These are phyloP conservation scores for Paratrypanosoma confusum DNA, from an alignment of 208 protist genomes.

Conservation along the genomic window DNA sequence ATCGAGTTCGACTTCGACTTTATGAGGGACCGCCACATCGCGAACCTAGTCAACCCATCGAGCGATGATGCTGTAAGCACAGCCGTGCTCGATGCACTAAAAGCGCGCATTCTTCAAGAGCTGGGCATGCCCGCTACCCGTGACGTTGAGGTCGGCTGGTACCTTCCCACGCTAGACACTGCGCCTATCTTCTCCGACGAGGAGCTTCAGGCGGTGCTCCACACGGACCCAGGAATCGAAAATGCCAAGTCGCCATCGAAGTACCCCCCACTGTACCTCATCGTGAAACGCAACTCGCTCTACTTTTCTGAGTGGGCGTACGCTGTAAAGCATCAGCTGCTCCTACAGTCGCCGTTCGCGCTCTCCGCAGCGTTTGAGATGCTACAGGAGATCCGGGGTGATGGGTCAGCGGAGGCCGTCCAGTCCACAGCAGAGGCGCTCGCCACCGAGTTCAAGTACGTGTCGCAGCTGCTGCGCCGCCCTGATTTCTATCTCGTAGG, in stretches of 20 bases:
- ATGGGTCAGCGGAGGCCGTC: conserved; percentile 40
- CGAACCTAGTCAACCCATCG: neutral
- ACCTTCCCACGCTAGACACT: conserved; percentile 77
- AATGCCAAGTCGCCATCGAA: conserved; percentile 37
- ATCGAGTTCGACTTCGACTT: conserved; percentile 79
- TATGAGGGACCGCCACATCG: conserved; percentile 2
- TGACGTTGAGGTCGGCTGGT: conserved; percentile 72
- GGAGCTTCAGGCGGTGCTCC: conserved; percentile 65
- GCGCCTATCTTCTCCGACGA: conserved; percentile 58
- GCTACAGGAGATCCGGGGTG: conserved; percentile 70
- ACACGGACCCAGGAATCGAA: conserved; percentile 73
- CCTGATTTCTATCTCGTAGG: conserved; percentile 77
- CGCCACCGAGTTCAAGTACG: conserved; percentile 60
- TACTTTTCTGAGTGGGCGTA: conserved; percentile 85
- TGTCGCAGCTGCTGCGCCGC: conserved; percentile 44
- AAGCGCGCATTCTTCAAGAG: conserved; percentile 18
- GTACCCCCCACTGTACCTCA: conserved; percentile 85
- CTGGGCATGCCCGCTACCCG: conserved; percentile 57
- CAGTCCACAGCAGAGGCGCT: conserved; percentile 60
- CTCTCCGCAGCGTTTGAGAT: conserved; percentile 63
- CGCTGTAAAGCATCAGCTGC: conserved; percentile 80
- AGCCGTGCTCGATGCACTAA: conserved; percentile 28
- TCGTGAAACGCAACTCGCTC: conserved; percentile 65
- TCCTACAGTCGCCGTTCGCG: conserved; percentile 79
- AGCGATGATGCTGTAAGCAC: conserved; percentile 3